phyloP scores from a whole-genome alignment of 106 monocot genomes.

The Dactylorhiza incarnata region DNA sequence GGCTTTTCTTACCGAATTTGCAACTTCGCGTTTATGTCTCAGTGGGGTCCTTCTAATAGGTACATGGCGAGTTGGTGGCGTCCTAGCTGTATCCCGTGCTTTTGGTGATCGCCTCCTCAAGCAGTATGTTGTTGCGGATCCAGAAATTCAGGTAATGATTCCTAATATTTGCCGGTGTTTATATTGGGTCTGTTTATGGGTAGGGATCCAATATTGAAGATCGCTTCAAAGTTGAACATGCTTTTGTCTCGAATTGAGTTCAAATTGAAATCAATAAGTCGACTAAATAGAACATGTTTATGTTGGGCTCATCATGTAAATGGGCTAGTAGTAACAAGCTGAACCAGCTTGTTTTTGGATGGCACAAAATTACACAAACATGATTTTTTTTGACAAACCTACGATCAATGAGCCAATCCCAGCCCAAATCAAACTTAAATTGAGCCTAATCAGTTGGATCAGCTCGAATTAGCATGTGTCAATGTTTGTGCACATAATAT shows the following conservation, averaged over 20 bases:
- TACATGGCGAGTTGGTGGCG: constrained; percentile 65
- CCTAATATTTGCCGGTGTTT: not conserved
- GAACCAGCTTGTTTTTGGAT: too few species aligned
- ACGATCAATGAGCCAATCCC: too few species aligned
- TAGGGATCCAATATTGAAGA: not conserved
- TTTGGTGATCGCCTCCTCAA: constrained; percentile 59
- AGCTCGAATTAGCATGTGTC: too few species aligned
- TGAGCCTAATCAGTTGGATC: too few species aligned
- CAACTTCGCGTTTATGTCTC: not conserved
- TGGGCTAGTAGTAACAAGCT: too few species aligned
- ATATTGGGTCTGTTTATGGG: not conserved
- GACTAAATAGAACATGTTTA: too few species aligned
- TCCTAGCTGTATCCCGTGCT: constrained; percentile 62
- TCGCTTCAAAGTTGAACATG: not conserved
- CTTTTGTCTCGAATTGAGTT: not conserved
- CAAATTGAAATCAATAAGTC: too few species aligned
- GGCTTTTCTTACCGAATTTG: not conserved
- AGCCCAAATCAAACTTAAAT: too few species aligned
- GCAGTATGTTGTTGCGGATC: constrained; percentile 58
- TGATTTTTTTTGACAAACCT: too few species aligned
- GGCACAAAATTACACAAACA: too few species aligned
- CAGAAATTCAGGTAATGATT: constrained; percentile 49
- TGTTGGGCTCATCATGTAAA: too few species aligned
- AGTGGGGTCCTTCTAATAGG: constrained; percentile 11
- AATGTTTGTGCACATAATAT: too few species aligned